Evolutionary conservation across 1,284 basidiomycete species (phyloP).

Genomic region (Marasmius tenuissimus): DNA sequence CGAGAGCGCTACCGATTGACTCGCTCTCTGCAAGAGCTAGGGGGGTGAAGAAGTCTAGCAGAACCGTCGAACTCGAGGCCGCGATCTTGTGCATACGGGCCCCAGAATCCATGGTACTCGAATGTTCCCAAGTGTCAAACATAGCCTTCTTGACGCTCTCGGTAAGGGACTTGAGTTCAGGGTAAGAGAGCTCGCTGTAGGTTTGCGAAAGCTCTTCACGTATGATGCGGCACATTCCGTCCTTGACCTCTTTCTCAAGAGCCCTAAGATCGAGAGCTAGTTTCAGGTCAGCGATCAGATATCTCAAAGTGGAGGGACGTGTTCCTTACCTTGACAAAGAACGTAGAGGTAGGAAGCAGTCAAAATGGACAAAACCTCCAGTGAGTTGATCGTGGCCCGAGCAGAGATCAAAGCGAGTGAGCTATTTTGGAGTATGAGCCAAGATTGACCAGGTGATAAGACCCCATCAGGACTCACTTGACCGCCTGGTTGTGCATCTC

Average conservation of each 20-base stretch:
- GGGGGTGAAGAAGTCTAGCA: conserved; percentile 57
- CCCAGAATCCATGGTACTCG: conserved; percentile 67
- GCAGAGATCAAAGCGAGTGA: conserved; percentile 81
- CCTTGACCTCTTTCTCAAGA: conserved; percentile 62
- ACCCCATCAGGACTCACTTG: conserved; percentile 56
- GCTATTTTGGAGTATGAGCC: conserved; percentile 35
- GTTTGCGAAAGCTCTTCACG: conserved; percentile 46
- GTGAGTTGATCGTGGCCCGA: conserved; percentile 71
- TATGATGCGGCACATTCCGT: conserved; percentile 47
- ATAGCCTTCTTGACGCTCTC: conserved; percentile 39
- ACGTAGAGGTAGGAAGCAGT: conserved; percentile 75
- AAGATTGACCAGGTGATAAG: conserved; percentile 1
- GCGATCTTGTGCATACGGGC: conserved; percentile 70
- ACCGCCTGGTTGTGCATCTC: conserved; percentile 77
- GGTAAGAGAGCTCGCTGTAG: conserved; percentile 46
- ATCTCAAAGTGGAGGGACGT: background rate
- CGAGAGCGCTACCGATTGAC: conserved; percentile 25
- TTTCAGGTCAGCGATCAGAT: background rate
- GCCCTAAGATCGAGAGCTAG: conserved; percentile 77
- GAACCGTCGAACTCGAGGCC: conserved; percentile 54
- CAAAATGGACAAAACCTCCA: conserved; percentile 76
- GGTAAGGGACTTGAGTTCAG: conserved; percentile 27
- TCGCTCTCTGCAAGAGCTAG: conserved; percentile 30
- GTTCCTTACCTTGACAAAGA: conserved; percentile 63
- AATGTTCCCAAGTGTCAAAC: conserved; percentile 55